Evolutionary conservation across 805 yeast species (phyloP).

Genomic region (Kuraishia ogatae): DNA sequence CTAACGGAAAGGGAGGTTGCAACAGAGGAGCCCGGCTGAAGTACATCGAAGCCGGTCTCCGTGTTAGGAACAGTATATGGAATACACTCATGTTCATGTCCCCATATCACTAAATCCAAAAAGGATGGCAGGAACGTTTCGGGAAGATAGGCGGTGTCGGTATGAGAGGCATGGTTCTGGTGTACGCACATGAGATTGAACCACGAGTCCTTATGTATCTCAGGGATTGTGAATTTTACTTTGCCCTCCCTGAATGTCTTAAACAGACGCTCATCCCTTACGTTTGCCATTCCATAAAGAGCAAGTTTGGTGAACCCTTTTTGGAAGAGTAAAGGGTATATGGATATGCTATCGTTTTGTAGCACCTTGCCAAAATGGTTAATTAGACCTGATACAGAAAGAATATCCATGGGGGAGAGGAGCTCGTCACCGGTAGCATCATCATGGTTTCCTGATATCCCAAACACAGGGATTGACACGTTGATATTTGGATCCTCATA

Average conservation of each 20-base stretch:
- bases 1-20: conserved; percentile 87
- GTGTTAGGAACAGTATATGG: conserved; percentile 58
- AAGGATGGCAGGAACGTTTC: conserved; percentile 77
- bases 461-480: conserved; percentile 83
- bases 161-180: conserved; percentile 81
- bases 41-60: conserved; percentile 58
- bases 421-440: conserved; percentile 86
- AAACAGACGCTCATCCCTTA: conserved; percentile 82
- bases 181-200: conserved; percentile 82
- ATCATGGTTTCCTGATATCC: conserved; percentile 93
- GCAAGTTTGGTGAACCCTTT: conserved; percentile 82
- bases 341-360: conserved; percentile 64
- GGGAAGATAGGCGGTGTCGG: conserved; percentile 76
- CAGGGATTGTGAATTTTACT: conserved; percentile 73
- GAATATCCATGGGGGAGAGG: conserved; percentile 77
- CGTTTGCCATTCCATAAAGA: conserved; percentile 80
- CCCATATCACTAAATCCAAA: conserved; percentile 85
- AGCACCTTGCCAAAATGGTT: conserved; percentile 85
- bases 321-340: conserved; percentile 70
- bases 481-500: conserved; percentile 89
- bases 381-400: conserved; percentile 72
- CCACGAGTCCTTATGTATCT: conserved; percentile 52
- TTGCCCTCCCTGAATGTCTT: conserved; percentile 74
- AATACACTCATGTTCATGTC: conserved; percentile 94
- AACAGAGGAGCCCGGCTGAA: conserved; percentile 91